Percentiles rank a stretch among this genome's conserved stretches.
Conservation (phyloP, 2,329 filamentous ascomycete genomes). For the Fusarium subtropicale region DNA sequence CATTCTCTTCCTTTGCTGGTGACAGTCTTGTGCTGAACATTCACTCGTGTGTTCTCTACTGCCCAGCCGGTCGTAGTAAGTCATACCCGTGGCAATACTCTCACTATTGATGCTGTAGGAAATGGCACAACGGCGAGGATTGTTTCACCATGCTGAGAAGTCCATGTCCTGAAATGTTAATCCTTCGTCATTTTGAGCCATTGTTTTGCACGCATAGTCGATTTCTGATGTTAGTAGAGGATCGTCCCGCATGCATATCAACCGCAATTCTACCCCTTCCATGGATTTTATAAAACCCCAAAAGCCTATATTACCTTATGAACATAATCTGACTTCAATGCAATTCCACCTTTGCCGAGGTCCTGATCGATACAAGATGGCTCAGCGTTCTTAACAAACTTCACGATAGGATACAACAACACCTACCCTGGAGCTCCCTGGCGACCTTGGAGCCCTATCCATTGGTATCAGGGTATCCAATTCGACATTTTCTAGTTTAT, state of each 20-base stretch:
- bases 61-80: not conserved
- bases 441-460: too few species aligned
- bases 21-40: fast-evolving
- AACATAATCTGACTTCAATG: not conserved
- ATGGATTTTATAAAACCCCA: not conserved
- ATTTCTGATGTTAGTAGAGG: too few species aligned
- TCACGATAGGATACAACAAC: not conserved
- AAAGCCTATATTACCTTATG: not conserved
- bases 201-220: too few species aligned
- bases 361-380: not conserved
- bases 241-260: not conserved
- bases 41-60: not conserved
- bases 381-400: not conserved
- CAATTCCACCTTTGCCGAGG: fast-evolving
- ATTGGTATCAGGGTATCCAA: not conserved
- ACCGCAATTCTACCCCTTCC: not conserved
- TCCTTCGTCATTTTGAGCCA: too few species aligned
- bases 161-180: not conserved
- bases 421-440: not conserved
- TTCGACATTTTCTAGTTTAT: not conserved
- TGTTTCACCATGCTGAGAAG: fast-evolving
- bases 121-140: not conserved
- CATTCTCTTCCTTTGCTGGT: not conserved
- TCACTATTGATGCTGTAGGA: not conserved
- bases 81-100: fast-evolving